Evolutionary conservation across 2,329 filamentous ascomycete species (phyloP), one percentile per base, ranked within the genome.

Genomic region (Talaromyces verruculosus): DNA sequence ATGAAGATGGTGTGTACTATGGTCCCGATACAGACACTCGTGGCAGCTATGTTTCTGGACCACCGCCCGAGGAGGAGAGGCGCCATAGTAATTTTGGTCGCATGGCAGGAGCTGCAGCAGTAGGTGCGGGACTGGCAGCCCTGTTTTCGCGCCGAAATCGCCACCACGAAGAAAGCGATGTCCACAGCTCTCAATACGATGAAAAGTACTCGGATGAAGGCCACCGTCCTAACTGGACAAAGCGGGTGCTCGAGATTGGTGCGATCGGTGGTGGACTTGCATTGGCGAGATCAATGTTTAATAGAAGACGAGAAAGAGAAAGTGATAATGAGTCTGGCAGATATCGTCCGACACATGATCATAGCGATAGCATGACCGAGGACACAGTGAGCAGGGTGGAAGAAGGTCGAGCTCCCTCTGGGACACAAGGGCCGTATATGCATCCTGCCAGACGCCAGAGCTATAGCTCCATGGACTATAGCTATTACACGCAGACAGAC

Each of bases 201-300:
- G 89, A 92, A 69, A 91, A 92, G 74, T 85, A 85, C 65, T 85
- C 85, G 0, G 84, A 88, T n/a, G 75, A 79, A 51, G 81, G 77
- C 41, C 76, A 74, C 85, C 19, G 87, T 88, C 8, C 65, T 3
- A 59, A 53, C 22, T 83, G 90, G 70, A 84, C 87, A 75, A 85
- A 85, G 71, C 86, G 84, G 62, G 67, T 92, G 1, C 75, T 89
- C 15, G 84, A 85, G 55, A 80, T 86, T 25, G 88, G 87, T 15
- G 89, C 87, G 0, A 80, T 85, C 5, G 75, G 89, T 1, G 90
- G 89, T 19, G 88, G 85, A 7, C 87, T 85, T 19, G 86, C 86
- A 35, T 77, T 92, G 17, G 82, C 85, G 2, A 88, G 87, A 67
- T 86, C 82, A 53, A 80, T 87, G 60, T 84, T 85, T 72, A 85